Percentiles rank a stretch among this genome's conserved stretches.
These are phyloP conservation scores for Aleurites moluccanus DNA, from an alignment of 441 rosid species.

Conservation along the genomic window DNA sequence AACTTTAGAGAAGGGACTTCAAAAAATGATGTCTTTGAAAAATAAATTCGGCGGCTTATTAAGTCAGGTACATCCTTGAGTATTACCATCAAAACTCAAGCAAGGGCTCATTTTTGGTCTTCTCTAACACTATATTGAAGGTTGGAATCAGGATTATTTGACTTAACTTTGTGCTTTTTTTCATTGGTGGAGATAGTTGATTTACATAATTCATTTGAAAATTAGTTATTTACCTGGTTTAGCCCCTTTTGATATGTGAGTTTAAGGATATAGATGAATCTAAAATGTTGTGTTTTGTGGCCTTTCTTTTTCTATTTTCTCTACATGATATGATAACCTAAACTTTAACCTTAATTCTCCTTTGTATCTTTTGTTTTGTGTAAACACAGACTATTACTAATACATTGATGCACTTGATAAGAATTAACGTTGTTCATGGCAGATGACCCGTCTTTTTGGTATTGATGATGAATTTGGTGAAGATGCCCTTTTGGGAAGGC, in stretches of 20 bases:
- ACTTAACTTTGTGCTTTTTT: background rate
- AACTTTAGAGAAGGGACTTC: conserved; percentile 92
- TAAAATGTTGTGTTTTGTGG: background rate
- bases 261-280: conserved; percentile 5
- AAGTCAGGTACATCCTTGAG: conserved; percentile 62
- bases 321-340: background rate
- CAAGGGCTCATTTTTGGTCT: background rate
- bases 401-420: background rate
- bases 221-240: background rate
- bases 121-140: background rate
- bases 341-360: background rate
- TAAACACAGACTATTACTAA: background rate
- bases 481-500: conserved; percentile 95
- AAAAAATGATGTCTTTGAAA: conserved; percentile 87
- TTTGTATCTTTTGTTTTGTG: background rate
- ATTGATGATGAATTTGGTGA: conserved; percentile 90
- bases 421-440: conserved; percentile 28
- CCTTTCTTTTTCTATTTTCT: background rate
- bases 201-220: background rate
- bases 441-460: conserved; percentile 91
- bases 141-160: background rate
- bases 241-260: background rate
- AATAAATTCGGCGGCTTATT: conserved; percentile 90
- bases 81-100: background rate
- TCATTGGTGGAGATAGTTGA: background rate